A percentile compares a stretch with the other conserved stretches of the same genome.
phyloP scores from a whole-genome alignment of 139 green algal species.

The Penium margaritaceum region DNA sequence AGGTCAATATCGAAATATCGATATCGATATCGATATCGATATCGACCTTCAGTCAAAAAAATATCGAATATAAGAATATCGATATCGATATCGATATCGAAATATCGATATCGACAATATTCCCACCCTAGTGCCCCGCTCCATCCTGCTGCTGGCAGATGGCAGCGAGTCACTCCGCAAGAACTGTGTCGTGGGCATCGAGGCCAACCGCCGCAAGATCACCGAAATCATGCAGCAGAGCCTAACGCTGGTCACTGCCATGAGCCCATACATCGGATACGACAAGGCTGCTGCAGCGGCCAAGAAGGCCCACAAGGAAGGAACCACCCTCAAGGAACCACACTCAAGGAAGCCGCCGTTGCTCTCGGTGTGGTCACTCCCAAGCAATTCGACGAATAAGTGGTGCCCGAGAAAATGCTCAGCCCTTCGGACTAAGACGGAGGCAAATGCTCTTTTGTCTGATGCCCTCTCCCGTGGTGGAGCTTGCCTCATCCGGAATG shows the following conservation, averaged over 20 bases:
- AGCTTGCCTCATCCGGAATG: no score
- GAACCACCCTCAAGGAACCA: slow-evolving; percentile 55
- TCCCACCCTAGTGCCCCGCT: background rate
- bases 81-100: no score
- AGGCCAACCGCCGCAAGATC: slow-evolving; percentile 72
- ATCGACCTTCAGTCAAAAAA: no score
- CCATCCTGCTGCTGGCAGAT: slow-evolving; percentile 67
- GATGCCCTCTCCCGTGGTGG: no score
- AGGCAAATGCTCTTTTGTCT: no score
- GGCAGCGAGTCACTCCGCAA: slow-evolving; percentile 66
- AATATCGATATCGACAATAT: no score
- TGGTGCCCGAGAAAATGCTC: slow-evolving; percentile 79
- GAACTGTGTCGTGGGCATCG: slow-evolving; percentile 71
- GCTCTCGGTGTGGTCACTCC: slow-evolving; percentile 61
- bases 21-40: no score
- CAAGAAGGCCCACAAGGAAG: slow-evolving; percentile 91
- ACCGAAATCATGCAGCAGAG: slow-evolving; percentile 65
- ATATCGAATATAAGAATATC: no score
- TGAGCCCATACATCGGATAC: slow-evolving; percentile 83
- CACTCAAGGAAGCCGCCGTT: slow-evolving; percentile 64
- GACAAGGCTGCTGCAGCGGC: slow-evolving; percentile 84
- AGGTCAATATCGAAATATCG: no score
- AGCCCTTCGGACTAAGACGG: slow-evolving; percentile 33
- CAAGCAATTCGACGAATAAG: slow-evolving; percentile 78
- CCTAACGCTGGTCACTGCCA: slow-evolving; percentile 92